Conservation (phyloP, 2,329 filamentous ascomycete genomes). For the Alternaria solani region DNA sequence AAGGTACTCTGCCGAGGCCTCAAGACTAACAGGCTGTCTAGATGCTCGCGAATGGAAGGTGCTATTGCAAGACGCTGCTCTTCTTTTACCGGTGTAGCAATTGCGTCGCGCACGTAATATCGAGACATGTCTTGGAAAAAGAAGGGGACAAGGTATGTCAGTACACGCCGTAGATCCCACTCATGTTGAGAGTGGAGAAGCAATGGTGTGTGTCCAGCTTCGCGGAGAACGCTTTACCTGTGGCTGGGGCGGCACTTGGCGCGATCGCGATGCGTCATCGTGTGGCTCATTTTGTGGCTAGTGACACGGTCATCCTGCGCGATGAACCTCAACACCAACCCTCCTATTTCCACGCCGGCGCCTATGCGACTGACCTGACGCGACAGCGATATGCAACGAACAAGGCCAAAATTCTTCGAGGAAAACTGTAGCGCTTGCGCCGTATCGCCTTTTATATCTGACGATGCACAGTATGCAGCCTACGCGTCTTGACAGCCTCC, state of each 20-base stretch:
- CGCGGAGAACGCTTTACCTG: slow-evolving; percentile 10
- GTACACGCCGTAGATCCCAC: background rate
- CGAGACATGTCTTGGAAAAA: too few relatives aligned
- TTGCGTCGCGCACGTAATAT: too few relatives aligned
- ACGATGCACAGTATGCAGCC: too few relatives aligned
- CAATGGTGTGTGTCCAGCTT: slow-evolving; percentile 8
- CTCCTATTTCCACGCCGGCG: background rate
- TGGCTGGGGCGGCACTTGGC: background rate
- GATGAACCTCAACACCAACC: background rate
- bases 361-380: background rate
- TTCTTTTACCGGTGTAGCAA: too few relatives aligned
- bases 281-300: slow-evolving; percentile 2
- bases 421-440: too few relatives aligned
- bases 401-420: too few relatives aligned
- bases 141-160: background rate
- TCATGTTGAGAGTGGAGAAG: background rate
- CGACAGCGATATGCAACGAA: background rate
- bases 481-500: background rate
- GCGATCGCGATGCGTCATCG: background rate
- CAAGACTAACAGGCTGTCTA: background rate
- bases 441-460: too few relatives aligned
- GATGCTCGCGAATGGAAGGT: background rate
- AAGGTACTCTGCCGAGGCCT: background rate
- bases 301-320: background rate
- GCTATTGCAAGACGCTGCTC: too few relatives aligned